A percentile compares a stretch with the other conserved stretches of the same genome.
phyloP scores from a whole-genome alignment of 2,329 filamentous ascomycete species.

The Colletotrichum sidae region DNA sequence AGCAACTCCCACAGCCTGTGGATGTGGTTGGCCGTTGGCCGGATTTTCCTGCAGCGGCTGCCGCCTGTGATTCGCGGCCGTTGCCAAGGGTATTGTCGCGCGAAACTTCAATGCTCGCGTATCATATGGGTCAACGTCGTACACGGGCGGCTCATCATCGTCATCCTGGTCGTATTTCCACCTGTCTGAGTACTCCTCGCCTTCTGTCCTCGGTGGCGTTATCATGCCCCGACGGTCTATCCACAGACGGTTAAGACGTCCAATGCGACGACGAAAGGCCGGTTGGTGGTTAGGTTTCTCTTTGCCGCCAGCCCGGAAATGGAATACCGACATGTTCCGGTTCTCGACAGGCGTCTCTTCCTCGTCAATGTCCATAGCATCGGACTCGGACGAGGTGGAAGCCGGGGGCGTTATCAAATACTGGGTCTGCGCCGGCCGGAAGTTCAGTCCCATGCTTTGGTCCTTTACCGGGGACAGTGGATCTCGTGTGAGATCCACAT shows the following conservation, averaged over 20 bases:
- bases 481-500: conserved; percentile 87
- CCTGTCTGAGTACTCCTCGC: conserved; percentile 67
- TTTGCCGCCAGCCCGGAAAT: conserved; percentile 58
- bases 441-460: conserved; percentile 69
- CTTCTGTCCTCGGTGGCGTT: conserved; percentile 59
- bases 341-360: conserved; percentile 47
- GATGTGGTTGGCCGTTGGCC: conserved; percentile 35
- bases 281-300: conserved; percentile 60
- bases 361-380: conserved; percentile 63
- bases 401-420: conserved; percentile 76
- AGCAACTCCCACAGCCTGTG: conserved; percentile 23
- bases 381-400: conserved; percentile 62
- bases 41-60: conserved; percentile 45
- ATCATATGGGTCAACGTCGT: conserved; percentile 80
- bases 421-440: conserved; percentile 78
- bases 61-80: conserved; percentile 54
- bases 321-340: conserved; percentile 51
- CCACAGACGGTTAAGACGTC: conserved; percentile 85
- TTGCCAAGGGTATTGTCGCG: conserved; percentile 66
- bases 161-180: conserved; percentile 93
- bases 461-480: conserved; percentile 85
- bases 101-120: conserved; percentile 70
- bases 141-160: conserved; percentile 80
- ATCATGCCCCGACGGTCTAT: conserved; percentile 84
- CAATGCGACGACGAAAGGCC: conserved; percentile 85